These are phyloP conservation scores for Nothophytophthora sp. DNA, from an alignment of 352 stramenopile species.

Conservation along the genomic window DNA sequence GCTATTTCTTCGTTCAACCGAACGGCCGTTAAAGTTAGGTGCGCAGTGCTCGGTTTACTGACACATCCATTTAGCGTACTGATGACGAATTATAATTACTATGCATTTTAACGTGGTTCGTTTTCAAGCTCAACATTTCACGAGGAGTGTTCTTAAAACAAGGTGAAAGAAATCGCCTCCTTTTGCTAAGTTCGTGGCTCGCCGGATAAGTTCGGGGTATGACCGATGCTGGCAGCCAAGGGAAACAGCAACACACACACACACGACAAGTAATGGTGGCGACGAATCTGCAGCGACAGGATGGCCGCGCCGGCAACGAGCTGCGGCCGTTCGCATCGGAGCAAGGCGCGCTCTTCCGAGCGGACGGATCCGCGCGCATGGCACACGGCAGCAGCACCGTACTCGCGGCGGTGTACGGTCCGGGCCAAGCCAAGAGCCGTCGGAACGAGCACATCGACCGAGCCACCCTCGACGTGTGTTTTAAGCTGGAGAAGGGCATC, in stretches of 20 bases:
- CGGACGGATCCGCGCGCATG: slow-evolving; percentile 80
- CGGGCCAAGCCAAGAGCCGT: slow-evolving; percentile 72
- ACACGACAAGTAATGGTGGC: slow-evolving; percentile 37
- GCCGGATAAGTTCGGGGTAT: background rate
- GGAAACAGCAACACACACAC: background rate
- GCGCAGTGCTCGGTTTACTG: too few species aligned
- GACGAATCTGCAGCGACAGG: slow-evolving; percentile 41
- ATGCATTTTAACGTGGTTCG: too few species aligned
- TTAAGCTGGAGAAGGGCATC: slow-evolving; percentile 81
- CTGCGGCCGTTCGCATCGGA: slow-evolving; percentile 75
- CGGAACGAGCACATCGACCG: slow-evolving; percentile 65
- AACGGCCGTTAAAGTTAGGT: too few species aligned
- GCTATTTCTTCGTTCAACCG: too few species aligned
- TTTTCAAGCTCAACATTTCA: too few species aligned
- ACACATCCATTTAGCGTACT: too few species aligned
- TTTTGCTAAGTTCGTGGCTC: too few species aligned
- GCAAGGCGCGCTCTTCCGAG: slow-evolving; percentile 75
- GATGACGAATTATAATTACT: too few species aligned
- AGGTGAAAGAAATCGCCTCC: too few species aligned
- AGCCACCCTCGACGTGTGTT: slow-evolving; percentile 72
- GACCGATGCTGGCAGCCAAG: background rate
- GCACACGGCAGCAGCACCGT: slow-evolving; percentile 74
- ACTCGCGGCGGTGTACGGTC: slow-evolving; percentile 75
- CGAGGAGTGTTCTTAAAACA: too few species aligned
- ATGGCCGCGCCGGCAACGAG: slow-evolving; percentile 77